Evolutionary conservation across 73 alveolate species (phyloP).

Genomic region (Symbiodinium natans): DNA sequence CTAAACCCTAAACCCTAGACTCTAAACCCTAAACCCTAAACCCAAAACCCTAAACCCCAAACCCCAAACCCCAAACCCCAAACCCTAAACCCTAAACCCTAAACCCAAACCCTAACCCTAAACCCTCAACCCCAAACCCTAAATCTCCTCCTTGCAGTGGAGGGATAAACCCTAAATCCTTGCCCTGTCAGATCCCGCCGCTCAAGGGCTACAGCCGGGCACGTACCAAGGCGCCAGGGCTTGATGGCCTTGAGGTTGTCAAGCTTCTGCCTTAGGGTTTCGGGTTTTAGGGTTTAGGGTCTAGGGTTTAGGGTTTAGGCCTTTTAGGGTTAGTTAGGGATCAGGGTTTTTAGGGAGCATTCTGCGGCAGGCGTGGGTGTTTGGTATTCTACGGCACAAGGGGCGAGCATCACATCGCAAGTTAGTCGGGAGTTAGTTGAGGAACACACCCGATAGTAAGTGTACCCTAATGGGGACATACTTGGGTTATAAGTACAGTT

Average conservation of each 20-base stretch:
- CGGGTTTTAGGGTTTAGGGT: background rate
- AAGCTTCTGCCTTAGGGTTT: background rate
- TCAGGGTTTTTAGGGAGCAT: background rate
- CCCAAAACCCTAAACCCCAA: background rate
- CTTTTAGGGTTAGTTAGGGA: background rate
- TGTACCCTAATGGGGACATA: too few relatives aligned
- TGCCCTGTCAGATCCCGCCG: conserved; percentile 3
- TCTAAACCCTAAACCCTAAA: too few relatives aligned
- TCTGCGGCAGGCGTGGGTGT: background rate
- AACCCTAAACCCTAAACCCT: too few relatives aligned
- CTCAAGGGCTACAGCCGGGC: conserved; percentile 4
- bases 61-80: background rate
- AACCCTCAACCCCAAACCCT: too few relatives aligned
- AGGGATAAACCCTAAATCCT: background rate
- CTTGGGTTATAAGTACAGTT: too few relatives aligned
- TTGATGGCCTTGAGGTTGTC: background rate
- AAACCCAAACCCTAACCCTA: too few relatives aligned
- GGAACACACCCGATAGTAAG: too few relatives aligned
- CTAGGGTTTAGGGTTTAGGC: background rate
- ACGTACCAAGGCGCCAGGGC: background rate
- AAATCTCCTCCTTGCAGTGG: too few relatives aligned
- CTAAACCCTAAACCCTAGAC: background rate
- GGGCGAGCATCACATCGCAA: too few relatives aligned
- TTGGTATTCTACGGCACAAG: too few relatives aligned
- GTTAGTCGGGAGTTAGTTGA: too few relatives aligned